Evolutionary conservation across 164 flowering plant species (phyloP).

Genomic region (Piper longum): DNA sequence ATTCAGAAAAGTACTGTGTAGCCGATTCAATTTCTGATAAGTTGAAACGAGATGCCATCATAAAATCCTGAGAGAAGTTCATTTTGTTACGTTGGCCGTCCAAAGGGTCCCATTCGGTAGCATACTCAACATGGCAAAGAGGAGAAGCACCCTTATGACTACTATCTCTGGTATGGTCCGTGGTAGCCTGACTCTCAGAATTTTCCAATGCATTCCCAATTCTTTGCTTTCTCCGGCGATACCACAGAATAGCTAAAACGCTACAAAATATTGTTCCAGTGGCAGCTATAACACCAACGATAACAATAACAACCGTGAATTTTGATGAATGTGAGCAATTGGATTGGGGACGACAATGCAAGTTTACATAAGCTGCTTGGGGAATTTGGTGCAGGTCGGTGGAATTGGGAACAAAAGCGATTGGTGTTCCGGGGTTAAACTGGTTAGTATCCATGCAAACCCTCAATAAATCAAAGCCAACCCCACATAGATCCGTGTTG

Average conservation of each 20-base stretch:
- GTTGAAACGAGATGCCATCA: slow-evolving; percentile 51
- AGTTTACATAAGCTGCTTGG: slow-evolving; percentile 42
- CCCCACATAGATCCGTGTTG: slow-evolving; percentile 63
- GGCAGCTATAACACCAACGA: slow-evolving; percentile 31
- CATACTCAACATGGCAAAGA: slow-evolving; percentile 66
- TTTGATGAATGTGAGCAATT: slow-evolving; percentile 25
- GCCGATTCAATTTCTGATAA: slow-evolving; percentile 86
- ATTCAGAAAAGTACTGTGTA: slow-evolving; percentile 75
- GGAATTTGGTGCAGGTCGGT: slow-evolving; percentile 31
- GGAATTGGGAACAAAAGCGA: slow-evolving; percentile 31
- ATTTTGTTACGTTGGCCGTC: slow-evolving; percentile 31
- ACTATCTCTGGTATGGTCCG: slow-evolving; percentile 52
- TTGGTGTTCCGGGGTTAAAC: slow-evolving; percentile 26
- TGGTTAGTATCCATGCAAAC: slow-evolving; percentile 26
- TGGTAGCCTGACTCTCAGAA: slow-evolving; percentile 48
- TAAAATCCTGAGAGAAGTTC: slow-evolving; percentile 49
- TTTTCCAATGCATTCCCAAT: slow-evolving; percentile 52
- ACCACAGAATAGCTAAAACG: slow-evolving; percentile 38
- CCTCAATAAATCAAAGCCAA: slow-evolving; percentile 35
- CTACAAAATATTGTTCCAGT: slow-evolving; percentile 18
- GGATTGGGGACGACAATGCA: slow-evolving; percentile 30
- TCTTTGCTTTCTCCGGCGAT: slow-evolving; percentile 71
- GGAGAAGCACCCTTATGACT: slow-evolving; percentile 61
- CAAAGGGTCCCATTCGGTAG: slow-evolving; percentile 88
- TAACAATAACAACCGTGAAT: slow-evolving; percentile 19